Conservation (phyloP, 2,329 filamentous ascomycete species). For the Gaeumannomyces sp. region DNA sequence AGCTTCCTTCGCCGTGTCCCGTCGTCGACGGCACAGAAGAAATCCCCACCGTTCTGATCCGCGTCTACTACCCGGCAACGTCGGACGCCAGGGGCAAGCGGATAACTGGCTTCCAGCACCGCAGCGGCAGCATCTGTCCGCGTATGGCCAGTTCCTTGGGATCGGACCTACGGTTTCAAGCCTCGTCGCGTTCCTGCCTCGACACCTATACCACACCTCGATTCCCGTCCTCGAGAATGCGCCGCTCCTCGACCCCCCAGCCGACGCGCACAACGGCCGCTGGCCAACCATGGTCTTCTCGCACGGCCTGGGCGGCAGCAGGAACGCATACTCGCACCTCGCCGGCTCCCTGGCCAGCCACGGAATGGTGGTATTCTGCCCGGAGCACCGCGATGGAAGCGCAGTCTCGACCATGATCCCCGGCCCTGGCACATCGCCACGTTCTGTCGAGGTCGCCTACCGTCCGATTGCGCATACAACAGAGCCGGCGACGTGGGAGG, state of each 20-base stretch:
- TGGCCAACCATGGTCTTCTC: conserved; percentile 86
- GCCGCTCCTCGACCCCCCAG: conserved; percentile 43
- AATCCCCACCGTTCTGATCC: conserved; percentile 70
- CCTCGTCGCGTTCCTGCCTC: conserved; percentile 58
- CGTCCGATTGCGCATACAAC: conserved; percentile 54
- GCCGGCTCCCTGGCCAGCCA: conserved; percentile 73
- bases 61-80: conserved; percentile 73
- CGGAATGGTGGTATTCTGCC: conserved; percentile 72
- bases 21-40: conserved; percentile 46
- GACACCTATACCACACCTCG: conserved; percentile 65
- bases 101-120: conserved; percentile 75
- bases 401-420: conserved; percentile 66
- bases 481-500: conserved; percentile 57
- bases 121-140: conserved; percentile 66
- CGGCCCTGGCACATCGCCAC: conserved; percentile 38
- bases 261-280: conserved; percentile 38
- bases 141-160: conserved; percentile 72
- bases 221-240: conserved; percentile 71
- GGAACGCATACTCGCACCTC: conserved; percentile 81
- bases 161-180: conserved; percentile 51
- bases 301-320: conserved; percentile 73
- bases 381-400: conserved; percentile 79
- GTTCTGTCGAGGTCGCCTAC: conserved; percentile 38
- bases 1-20: conserved; percentile 48
- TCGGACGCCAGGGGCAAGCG: conserved; percentile 46